Evolutionary conservation across 192 early-diverging fungal genomes (phyloP), one percentile per base, ranked within the genome.

Genomic region (Backusella morwellensis): DNA sequence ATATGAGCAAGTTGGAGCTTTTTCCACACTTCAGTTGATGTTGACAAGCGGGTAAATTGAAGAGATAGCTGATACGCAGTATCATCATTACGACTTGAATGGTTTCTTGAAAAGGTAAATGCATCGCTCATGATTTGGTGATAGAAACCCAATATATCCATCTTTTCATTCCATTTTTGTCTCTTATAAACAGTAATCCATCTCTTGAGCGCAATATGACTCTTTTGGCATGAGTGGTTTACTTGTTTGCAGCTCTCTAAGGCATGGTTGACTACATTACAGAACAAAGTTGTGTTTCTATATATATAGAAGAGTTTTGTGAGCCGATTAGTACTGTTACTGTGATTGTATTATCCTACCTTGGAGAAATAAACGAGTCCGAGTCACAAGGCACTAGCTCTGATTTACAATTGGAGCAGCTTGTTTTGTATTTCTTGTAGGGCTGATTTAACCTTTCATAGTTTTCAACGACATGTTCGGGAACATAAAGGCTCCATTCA

Each of bases 401-500:
- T 9, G 78, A 79, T 26, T 84, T 82, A 72, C 88, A 90, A 19
- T 74, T 73, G 6, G 69, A 73, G 74, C 88, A 90, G 74, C 79
- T 85, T 4, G 87, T 73, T 14, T 81, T 82, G 59, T 86, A 90
- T 4, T 80, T 83, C 0, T 85, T 80, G 36, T 85, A 90, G 0
- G 88, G 87, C 54, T 83, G 84, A 74, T 90, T 90, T 68, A 83
- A 88, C 17, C 77, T 83, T n/a, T 88, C 75, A 70, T 88, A 90
- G 1, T 79, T 78, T 15, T 78, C 78, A 35, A 84, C 69, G 19
- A 83, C 80, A 15, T 68, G 44, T 36, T 79, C 70, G 35, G 86
- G 84, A 3, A 90, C 88, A 71, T 87, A 90, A 77, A 82, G 79
- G 66, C 80, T 82, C 88, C 88, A 90, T 80, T 90, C 88, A 14